Evolutionary conservation across 2,329 filamentous ascomycete species (phyloP), one percentile per base, ranked within the genome.

Genomic region (Blumeria hordei): DNA sequence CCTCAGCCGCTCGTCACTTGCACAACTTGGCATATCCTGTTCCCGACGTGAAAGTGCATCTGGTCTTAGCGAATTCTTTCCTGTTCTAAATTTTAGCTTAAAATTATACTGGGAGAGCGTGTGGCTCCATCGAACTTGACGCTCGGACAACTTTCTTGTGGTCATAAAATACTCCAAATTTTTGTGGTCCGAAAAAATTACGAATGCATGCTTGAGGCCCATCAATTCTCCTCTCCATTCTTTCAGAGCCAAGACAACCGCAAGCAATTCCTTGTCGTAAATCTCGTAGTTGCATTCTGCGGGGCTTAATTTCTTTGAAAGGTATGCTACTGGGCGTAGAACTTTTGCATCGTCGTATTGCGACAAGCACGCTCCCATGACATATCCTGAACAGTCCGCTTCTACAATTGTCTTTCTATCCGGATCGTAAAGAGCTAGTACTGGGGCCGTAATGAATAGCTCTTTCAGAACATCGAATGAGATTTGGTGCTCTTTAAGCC

Each of bases 251-350:
- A 16, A 37, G n/a, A 53, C 35, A 21, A 53, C 44, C 6, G 44
- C 44, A 49, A 49, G 50, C 21, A 53, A n/a, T 41, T 53, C 50
- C 14, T 53, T 41, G 14, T 53, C 35, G n/a, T 53, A 36, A 11
- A 53, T 41, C 32, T 53, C 35, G 41, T 53, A 53, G 41, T 41
- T 39, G n/a, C 34, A 39, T n/a, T 53, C n/a, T 53, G 34, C 50
- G 12, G 34, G n/a, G 6, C 21, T 28, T 28, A 45, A 45, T 45
- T 45, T 45, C 9, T 18, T 45, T 16, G 41, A 45, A 18, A n/a
- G 21, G 21, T 45, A 45, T 18, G 41, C 41, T 16, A 45, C n/a
- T 14, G 41, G 41, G n/a, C 41, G 2, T 14, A 45, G 7, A 9
- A 18, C 16, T 14, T 18, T 12, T 9, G 4, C 11, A 14, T 45